These are phyloP conservation scores for Scheffersomyces parashehatae DNA, from an alignment of 1,139 yeast genomes.

Conservation along the genomic window DNA sequence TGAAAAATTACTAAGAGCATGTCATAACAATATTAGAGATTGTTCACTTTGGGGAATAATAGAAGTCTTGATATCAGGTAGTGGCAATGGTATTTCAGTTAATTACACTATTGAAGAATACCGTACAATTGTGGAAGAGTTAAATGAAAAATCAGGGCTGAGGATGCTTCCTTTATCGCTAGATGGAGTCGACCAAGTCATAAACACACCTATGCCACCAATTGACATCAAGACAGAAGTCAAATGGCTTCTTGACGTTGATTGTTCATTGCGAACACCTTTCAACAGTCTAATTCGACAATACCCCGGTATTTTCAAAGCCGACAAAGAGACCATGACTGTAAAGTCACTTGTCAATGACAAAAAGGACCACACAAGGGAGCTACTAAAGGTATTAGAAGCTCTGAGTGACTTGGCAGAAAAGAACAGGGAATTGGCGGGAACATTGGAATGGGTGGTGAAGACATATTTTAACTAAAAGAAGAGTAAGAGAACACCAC, in stretches of 20 bases:
- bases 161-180: no score
- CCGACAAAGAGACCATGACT: background rate
- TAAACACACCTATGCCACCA: no score
- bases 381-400: background rate
- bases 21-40: conserved; percentile 29
- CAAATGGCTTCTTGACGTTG: conserved; percentile 24
- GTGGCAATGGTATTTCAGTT: no score
- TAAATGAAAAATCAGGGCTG: no score
- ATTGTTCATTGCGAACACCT: conserved; percentile 21
- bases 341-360: background rate
- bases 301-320: background rate
- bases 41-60: conserved; percentile 35
- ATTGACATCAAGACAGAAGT: conserved; percentile 6
- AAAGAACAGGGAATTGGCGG: background rate
- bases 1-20: conserved; percentile 9
- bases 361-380: background rate
- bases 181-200: no score
- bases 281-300: conserved; percentile 6
- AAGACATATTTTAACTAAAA: background rate
- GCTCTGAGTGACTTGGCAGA: background rate
- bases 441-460: background rate
- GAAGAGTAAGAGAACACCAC: no score
- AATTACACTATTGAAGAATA: conserved; percentile 17
- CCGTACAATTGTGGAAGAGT: background rate
- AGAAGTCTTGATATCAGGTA: conserved; percentile 2